These are phyloP conservation scores for Alnus rubra DNA, from an alignment of 306 rosid genomes.

Conservation along the genomic window DNA sequence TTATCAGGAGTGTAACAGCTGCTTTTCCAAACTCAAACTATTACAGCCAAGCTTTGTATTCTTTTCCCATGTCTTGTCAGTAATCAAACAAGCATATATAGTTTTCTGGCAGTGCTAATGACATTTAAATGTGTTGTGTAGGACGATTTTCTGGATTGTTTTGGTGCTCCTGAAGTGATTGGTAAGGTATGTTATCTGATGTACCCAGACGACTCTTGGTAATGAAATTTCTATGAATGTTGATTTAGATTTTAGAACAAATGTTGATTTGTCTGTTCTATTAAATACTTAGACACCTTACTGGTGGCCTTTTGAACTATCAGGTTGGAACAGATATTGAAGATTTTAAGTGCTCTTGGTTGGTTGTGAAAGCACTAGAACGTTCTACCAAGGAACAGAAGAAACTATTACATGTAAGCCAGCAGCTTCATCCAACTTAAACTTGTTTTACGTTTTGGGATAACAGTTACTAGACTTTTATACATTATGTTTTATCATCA, in stretches of 20 bases:
- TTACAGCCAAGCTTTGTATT: neutral
- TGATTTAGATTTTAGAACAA: neutral
- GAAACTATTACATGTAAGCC: constrained; percentile 65
- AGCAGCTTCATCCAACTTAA: constrained; percentile 1
- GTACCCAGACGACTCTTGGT: neutral
- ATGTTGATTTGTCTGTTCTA: neutral
- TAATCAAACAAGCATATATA: neutral
- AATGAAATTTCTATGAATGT: constrained; percentile 5
- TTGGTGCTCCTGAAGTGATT: constrained; percentile 77
- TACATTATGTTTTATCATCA: constrained; percentile 27
- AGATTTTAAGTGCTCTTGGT: constrained; percentile 98
- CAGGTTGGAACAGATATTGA: constrained; percentile 97
- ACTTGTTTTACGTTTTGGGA: constrained; percentile 2
- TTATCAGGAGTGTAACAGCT: neutral
- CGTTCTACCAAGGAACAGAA: constrained; percentile 67
- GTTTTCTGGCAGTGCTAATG: neutral
- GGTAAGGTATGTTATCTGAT: constrained; percentile 66
- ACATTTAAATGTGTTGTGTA: constrained; percentile 27
- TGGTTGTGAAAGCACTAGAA: constrained; percentile 91
- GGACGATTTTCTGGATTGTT: constrained; percentile 98
- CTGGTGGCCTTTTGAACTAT: constrained; percentile 27
- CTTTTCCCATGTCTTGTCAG: neutral
- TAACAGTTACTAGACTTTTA: constrained; percentile 1
- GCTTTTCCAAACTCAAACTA: neutral
- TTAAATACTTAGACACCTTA: constrained; percentile 20